phyloP scores from a whole-genome alignment of 2,329 filamentous ascomycete genomes.

The Epichloe uncinata region DNA sequence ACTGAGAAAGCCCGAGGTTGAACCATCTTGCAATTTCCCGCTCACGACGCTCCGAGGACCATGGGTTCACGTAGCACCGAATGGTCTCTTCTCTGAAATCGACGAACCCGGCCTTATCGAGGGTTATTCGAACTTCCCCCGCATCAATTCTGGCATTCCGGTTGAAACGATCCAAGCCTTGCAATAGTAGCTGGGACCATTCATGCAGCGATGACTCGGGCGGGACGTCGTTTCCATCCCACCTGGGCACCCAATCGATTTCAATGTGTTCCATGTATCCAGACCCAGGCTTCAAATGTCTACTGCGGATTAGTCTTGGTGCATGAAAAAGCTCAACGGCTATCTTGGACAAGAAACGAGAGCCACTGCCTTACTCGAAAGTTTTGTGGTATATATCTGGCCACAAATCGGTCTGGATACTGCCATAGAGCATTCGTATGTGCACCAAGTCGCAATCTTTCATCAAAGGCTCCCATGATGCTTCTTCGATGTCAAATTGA shows the following conservation, averaged over 20 bases:
- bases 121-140: constrained; percentile 36
- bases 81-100: constrained; percentile 62
- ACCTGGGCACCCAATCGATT: constrained; percentile 67
- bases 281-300: constrained; percentile 61
- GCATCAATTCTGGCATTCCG: constrained; percentile 50
- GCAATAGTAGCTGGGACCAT: constrained; percentile 58
- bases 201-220: constrained; percentile 42
- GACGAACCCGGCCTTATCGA: constrained; percentile 63
- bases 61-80: constrained; percentile 60
- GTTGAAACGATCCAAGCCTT: constrained; percentile 51
- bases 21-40: constrained; percentile 65
- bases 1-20: constrained; percentile 61
- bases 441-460: constrained; percentile 69
- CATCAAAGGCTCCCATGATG: constrained; percentile 39
- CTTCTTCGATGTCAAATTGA: constrained; percentile 64
- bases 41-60: constrained; percentile 53
- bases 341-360: not conserved
- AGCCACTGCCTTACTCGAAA: constrained; percentile 40
- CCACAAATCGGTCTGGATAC: constrained; percentile 57
- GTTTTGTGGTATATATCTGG: constrained; percentile 57
- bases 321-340: not conserved
- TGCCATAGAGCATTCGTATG: constrained; percentile 65
- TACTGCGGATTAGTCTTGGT: constrained; percentile 18
- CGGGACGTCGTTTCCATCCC: constrained; percentile 51
- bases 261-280: constrained; percentile 82